Evolutionary conservation across 108 stramenopile species (phyloP).

Genomic region (Epithemia pelagica): DNA sequence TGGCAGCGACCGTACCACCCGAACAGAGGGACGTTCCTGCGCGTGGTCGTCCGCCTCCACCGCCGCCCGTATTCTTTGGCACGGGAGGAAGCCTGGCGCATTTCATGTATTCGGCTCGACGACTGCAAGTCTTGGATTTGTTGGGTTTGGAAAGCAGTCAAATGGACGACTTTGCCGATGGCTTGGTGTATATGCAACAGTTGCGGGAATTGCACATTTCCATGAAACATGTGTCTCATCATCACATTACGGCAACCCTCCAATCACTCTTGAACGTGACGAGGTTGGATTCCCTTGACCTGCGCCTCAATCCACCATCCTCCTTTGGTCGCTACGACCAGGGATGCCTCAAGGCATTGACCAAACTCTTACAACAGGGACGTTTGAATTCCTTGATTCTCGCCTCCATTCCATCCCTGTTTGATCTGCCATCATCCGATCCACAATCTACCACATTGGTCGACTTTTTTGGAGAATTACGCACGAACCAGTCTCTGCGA

Average conservation of each 20-base stretch:
- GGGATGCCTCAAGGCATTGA: background rate
- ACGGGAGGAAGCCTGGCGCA: background rate
- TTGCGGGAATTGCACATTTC: background rate
- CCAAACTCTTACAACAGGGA: background rate
- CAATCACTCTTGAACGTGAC: background rate
- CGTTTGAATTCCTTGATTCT: background rate
- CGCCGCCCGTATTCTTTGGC: background rate
- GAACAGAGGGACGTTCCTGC: too few species aligned
- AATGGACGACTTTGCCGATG: background rate
- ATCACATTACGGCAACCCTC: background rate
- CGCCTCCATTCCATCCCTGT: background rate
- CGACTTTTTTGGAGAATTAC: background rate
- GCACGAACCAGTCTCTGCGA: background rate
- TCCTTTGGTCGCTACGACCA: background rate
- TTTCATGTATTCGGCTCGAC: background rate
- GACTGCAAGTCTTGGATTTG: background rate
- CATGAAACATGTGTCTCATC: background rate
- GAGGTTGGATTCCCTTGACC: background rate
- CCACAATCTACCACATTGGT: background rate
- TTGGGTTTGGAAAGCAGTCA: background rate
- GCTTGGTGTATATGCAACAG: background rate
- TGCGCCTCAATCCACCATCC: background rate
- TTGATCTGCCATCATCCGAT: background rate
- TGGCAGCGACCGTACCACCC: too few species aligned
- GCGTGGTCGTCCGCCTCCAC: too few species aligned